These are phyloP conservation scores for Mycena galopus DNA, from an alignment of 768 basidiomycete genomes.

Conservation along the genomic window DNA sequence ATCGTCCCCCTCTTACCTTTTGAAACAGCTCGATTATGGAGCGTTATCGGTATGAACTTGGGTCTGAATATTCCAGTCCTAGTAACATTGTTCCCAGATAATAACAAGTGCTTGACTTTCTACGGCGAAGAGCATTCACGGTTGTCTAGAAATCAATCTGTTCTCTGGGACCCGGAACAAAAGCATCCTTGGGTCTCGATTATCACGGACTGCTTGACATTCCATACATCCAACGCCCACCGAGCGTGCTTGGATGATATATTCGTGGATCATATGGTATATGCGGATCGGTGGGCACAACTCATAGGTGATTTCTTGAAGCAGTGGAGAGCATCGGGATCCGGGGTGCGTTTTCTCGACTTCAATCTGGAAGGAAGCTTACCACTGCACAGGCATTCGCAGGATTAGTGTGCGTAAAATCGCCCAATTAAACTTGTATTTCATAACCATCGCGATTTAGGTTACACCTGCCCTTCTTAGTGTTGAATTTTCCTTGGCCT, in stretches of 20 bases:
- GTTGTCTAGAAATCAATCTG: constrained; percentile 63
- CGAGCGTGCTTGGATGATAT: constrained; percentile 56
- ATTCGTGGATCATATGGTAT: constrained; percentile 69
- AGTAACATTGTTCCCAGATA: constrained; percentile 48
- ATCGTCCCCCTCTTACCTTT: constrained; percentile 3
- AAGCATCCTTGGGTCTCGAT: constrained; percentile 51
- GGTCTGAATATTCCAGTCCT: not conserved
- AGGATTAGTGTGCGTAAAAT: constrained; percentile 14
- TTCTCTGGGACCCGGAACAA: constrained; percentile 52
- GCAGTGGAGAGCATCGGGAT: constrained; percentile 62
- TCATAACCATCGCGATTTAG: constrained; percentile 37
- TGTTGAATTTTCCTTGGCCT: constrained; percentile 42
- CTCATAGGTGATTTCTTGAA: constrained; percentile 57
- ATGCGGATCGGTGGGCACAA: constrained; percentile 62
- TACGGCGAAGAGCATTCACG: constrained; percentile 69
- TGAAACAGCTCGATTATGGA: constrained; percentile 60
- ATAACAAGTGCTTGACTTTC: constrained; percentile 64
- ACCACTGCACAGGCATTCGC: constrained; percentile 26
- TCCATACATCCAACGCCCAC: constrained; percentile 59
- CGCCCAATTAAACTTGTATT: not conserved
- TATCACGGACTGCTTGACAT: constrained; percentile 55
- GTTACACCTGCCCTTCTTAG: constrained; percentile 50
- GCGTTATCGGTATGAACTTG: constrained; percentile 56
- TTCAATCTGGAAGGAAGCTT: constrained; percentile 35
- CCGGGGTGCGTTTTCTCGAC: constrained; percentile 50